A percentile compares a stretch with the other conserved stretches of the same genome.
Evolutionary conservation across 108 stramenopile species (phyloP).

Genomic region (Craspedostauros australis): DNA sequence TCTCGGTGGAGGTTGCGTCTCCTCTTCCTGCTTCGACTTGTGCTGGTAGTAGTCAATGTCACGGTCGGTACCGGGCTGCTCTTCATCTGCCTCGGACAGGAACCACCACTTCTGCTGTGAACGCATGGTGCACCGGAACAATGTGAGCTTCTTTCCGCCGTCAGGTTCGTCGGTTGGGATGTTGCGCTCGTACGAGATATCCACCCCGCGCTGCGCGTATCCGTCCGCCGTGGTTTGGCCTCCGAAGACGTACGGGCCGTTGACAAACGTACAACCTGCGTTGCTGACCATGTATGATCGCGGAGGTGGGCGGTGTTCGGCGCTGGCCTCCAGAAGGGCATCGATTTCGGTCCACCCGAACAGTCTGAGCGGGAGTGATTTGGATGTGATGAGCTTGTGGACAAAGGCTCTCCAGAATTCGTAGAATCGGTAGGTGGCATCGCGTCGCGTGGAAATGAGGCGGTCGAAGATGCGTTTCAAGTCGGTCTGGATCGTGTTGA

Average conservation of each 20-base stretch:
- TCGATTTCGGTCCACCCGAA: constrained; percentile 83
- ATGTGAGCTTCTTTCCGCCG: constrained; percentile 72
- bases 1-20: constrained; percentile 55
- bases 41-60: constrained; percentile 98
- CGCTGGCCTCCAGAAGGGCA: constrained; percentile 55
- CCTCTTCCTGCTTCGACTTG: constrained; percentile 79
- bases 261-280: constrained; percentile 75
- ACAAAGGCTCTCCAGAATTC: constrained; percentile 54
- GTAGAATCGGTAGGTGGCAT: constrained; percentile 51
- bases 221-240: constrained; percentile 46
- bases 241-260: constrained; percentile 73
- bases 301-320: constrained; percentile 65
- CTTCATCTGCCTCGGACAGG: constrained; percentile 90
- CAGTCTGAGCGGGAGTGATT: constrained; percentile 68
- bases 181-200: constrained; percentile 47
- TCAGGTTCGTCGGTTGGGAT: constrained; percentile 29
- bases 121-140: constrained; percentile 93
- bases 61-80: constrained; percentile 94
- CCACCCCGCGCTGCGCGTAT: constrained; percentile 36
- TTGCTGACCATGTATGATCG: constrained; percentile 46
- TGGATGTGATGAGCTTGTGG: constrained; percentile 65
- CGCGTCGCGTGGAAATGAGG: constrained; percentile 24
- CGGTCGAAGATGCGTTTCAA: constrained; percentile 49
- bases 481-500: constrained; percentile 36
- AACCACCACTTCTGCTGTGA: constrained; percentile 98